These are phyloP conservation scores for Misopates orontium DNA, from an alignment of 257 asterid genomes.

Conservation along the genomic window DNA sequence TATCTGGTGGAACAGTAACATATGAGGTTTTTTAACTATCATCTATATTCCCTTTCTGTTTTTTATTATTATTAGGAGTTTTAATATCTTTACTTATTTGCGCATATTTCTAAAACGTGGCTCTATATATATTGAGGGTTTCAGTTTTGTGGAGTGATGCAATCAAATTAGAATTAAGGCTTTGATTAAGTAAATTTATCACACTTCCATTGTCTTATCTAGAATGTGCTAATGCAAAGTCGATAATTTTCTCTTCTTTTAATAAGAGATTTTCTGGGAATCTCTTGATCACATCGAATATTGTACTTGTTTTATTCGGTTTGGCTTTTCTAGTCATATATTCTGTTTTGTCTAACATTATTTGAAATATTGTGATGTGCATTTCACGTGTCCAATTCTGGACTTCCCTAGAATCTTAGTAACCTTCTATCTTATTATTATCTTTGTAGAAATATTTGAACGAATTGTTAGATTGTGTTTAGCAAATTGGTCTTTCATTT, in stretches of 20 bases:
- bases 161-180: neutral
- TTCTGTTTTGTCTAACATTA: too few species aligned
- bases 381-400: neutral
- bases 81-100: neutral
- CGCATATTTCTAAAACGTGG: neutral
- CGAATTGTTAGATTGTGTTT: neutral
- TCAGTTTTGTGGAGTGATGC: neutral
- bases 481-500: neutral
- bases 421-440: too few species aligned
- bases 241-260: neutral
- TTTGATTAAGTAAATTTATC: neutral
- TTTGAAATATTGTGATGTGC: neutral
- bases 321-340: too few species aligned
- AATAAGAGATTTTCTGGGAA: slow-evolving; percentile 7
- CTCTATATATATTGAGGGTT: neutral
- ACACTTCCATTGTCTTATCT: neutral
- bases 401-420: too few species aligned
- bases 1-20: slow-evolving; percentile 27
- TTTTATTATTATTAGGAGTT: neutral
- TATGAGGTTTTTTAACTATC: slow-evolving; percentile 26
- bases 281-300: slow-evolving; percentile 11
- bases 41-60: neutral
- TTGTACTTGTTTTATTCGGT: neutral
- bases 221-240: too few species aligned
- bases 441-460: too few species aligned